Percentiles rank a stretch among this genome's conserved stretches.
Evolutionary conservation across 2,329 filamentous ascomycete species (phyloP).

Genomic region (Fusarium ramigenum): DNA sequence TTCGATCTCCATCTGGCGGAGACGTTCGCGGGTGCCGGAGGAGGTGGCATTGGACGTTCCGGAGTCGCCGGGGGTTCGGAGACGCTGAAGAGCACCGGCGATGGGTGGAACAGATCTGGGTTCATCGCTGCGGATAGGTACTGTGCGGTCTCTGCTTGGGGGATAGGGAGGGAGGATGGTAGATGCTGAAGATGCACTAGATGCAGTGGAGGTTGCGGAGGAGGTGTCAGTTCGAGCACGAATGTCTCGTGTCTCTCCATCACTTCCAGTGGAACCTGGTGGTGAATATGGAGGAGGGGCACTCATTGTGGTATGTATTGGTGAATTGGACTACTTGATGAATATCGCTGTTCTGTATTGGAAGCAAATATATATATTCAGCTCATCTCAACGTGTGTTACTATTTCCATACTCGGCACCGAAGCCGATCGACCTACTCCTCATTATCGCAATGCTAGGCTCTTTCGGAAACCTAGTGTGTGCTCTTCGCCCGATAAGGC

Average conservation of each 20-base stretch:
- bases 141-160: not conserved
- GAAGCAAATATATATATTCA: slow-evolving; percentile 4
- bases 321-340: not conserved
- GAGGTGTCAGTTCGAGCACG: not conserved
- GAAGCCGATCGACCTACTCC: not conserved
- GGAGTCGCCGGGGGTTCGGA: not conserved
- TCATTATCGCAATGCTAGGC: not conserved
- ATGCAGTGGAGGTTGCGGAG: slow-evolving; percentile 5
- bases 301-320: not conserved
- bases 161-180: slow-evolving; percentile 16
- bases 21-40: slow-evolving; percentile 10
- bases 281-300: slow-evolving; percentile 21
- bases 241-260: not conserved
- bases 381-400: not conserved
- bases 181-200: not conserved
- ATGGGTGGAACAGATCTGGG: not conserved
- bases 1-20: slow-evolving; percentile 17
- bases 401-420: not conserved
- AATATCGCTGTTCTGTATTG: not conserved
- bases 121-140: not conserved
- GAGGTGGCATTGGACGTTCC: slow-evolving; percentile 10
- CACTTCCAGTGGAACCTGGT: not conserved
- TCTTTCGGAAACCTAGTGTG: not conserved
- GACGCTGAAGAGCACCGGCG: not conserved
- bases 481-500: not conserved